Base-by-base conservation (phyloP, 371 early-diverging fungal species). In the Mortierella sp. region DNA sequence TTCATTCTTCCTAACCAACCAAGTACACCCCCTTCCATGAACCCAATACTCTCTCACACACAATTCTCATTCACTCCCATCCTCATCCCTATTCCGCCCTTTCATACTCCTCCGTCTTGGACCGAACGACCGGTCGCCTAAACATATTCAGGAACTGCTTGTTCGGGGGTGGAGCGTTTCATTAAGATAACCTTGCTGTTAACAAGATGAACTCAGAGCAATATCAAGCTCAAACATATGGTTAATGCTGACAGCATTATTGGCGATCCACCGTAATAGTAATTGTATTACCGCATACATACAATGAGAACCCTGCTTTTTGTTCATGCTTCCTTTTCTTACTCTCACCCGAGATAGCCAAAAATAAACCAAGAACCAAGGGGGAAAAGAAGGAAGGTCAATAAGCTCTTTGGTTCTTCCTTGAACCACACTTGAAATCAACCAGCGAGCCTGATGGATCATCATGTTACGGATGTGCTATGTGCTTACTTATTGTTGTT, bases 281-380 rank as follows among this genome's bases (percentile, higher is more conserved):
- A 70, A 60, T 0, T 68, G 68, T 38, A 68, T 70, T 50, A 34
- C 26, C n/a, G n/a, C n/a, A n/a, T 34, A 21, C 50, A 47, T 71
- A 52, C n/a, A 55, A 24, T 63, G 26, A 52, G 13, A 71, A 58
- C 48, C 55, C 28, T 38, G 50, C 58, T 60, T 47, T 26, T 31
- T 68, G 44, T 77, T 48, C 31, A 24, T 7, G 7, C 19, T 3
- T 19, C 31, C 48, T 3, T 50, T 21, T 63, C 34, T 75, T 80
- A 57, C 72, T 83, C 63, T 68, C 72, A 72, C 75, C 65, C 72
- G 31, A 45, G 24, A 47, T 45, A 7, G 50, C 26, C 13, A 77
- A 63, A 54, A 44, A 63, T 21, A 34, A 63, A 63, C 10, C 34
- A 45, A 77, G 38, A 48, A 54, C 42, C 42, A 54, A 70, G 6